phyloP scores from a whole-genome alignment of 495 filamentous ascomycete genomes.

The Evansstolkia leycettana region DNA sequence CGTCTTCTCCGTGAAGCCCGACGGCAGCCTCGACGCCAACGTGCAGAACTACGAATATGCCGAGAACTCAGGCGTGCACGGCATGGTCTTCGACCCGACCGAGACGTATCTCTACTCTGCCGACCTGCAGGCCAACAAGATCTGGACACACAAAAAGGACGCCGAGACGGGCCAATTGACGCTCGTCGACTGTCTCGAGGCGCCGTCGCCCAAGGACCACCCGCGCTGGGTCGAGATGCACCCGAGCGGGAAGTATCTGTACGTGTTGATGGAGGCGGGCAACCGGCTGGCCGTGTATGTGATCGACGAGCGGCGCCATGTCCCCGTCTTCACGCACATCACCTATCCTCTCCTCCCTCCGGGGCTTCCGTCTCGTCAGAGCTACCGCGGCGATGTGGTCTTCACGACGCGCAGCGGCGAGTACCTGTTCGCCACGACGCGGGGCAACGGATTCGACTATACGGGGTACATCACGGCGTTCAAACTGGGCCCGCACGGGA shows the following conservation, averaged over 20 bases:
- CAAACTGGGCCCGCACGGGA: constrained; percentile 52
- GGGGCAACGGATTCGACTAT: constrained; percentile 59
- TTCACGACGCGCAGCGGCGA: constrained; percentile 50
- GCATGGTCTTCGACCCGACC: constrained; percentile 77
- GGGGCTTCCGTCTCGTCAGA: constrained; percentile 36
- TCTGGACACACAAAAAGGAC: constrained; percentile 74
- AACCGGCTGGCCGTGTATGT: constrained; percentile 71
- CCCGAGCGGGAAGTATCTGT: constrained; percentile 61
- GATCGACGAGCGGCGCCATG: constrained; percentile 59
- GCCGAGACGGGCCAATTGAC: constrained; percentile 47
- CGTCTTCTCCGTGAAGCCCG: constrained; percentile 54
- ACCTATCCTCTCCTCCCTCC: constrained; percentile 66
- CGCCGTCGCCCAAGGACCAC: constrained; percentile 59
- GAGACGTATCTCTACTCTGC: constrained; percentile 81
- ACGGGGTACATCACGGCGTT: constrained; percentile 76
- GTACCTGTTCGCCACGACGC: constrained; percentile 71
- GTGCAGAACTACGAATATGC: constrained; percentile 72
- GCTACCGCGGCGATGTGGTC: constrained; percentile 70
- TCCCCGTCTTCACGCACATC: constrained; percentile 72
- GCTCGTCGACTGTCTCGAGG: constrained; percentile 54
- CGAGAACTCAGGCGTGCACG: constrained; percentile 65
- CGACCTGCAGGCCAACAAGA: constrained; percentile 71
- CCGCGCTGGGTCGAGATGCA: constrained; percentile 79
- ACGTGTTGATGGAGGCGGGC: constrained; percentile 76
- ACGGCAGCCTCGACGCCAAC: constrained; percentile 52